Percentiles rank a stretch among this genome's conserved stretches.
phyloP scores from a whole-genome alignment of 1,284 basidiomycete species.

The Stereum hirsutum region DNA sequence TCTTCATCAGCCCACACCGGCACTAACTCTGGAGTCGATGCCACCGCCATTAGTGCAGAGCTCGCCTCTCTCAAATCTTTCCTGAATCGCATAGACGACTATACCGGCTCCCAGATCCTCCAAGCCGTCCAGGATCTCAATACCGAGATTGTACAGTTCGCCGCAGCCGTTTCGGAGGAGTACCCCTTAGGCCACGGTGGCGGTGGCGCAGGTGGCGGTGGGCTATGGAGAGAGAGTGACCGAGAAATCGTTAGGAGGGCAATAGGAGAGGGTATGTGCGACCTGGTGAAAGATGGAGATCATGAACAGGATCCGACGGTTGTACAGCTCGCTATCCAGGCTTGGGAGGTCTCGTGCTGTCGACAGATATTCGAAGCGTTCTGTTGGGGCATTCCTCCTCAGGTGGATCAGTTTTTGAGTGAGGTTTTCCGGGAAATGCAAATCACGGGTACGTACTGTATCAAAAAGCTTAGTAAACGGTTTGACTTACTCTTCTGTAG shows the following conservation, averaged over 20 bases:
- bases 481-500: conserved; percentile 12
- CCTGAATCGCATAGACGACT: conserved; percentile 28
- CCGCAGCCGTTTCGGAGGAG: conserved; percentile 26
- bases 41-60: conserved; percentile 21
- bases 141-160: conserved; percentile 26
- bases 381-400: conserved; percentile 24
- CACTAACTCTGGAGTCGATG: too few relatives aligned
- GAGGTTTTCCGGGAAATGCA: conserved; percentile 27
- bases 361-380: conserved; percentile 25
- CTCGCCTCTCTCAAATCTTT: conserved; percentile 25
- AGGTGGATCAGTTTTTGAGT: conserved; percentile 22
- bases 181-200: conserved; percentile 18
- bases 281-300: conserved; percentile 19
- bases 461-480: neutral
- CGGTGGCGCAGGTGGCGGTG: conserved; percentile 14
- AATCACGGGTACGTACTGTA: conserved; percentile 17
- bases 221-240: conserved; percentile 18
- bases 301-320: conserved; percentile 26
- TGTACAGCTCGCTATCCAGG: conserved; percentile 30
- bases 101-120: conserved; percentile 27
- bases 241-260: conserved; percentile 21
- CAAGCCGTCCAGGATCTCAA: conserved; percentile 28
- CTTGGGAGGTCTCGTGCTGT: conserved; percentile 28
- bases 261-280: conserved; percentile 20
- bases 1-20: conserved; percentile 12